Percentiles rank a stretch among this genome's conserved stretches.
These are phyloP conservation scores for Phytomonas sp. DNA, from an alignment of 208 protist genomes.

Conservation along the genomic window DNA sequence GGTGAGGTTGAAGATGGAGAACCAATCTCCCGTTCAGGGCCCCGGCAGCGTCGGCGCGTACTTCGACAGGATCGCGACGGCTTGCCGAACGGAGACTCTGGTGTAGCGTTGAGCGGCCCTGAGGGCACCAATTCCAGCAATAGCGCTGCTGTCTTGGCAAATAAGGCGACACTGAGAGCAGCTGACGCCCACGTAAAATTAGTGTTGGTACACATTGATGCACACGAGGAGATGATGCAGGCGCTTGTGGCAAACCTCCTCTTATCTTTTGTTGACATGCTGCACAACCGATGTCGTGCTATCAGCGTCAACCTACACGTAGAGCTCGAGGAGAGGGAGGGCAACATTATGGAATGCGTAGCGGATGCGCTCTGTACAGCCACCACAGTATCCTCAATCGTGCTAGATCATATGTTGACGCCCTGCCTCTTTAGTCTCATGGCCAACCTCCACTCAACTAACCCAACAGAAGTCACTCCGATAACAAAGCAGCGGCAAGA, in stretches of 20 bases:
- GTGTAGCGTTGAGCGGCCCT: not conserved
- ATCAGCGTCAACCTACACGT: conserved; percentile 28
- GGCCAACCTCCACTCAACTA: conserved; percentile 24
- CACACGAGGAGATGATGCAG: conserved; percentile 67
- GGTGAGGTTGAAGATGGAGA: not conserved
- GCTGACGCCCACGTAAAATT: conserved; percentile 47
- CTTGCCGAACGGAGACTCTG: not conserved
- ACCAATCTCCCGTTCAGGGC: not conserved
- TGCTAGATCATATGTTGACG: conserved; percentile 54
- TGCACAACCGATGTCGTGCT: conserved; percentile 51
- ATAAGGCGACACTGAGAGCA: conserved; percentile 49
- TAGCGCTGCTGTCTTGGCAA: conserved; percentile 15
- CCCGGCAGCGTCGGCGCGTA: conserved; percentile 13
- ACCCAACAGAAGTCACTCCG: conserved; percentile 9
- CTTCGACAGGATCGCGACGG: conserved; percentile 15
- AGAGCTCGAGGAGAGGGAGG: conserved; percentile 25
- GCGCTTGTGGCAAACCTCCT: conserved; percentile 57
- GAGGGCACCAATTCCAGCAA: not conserved
- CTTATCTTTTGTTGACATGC: conserved; percentile 63
- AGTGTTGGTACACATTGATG: conserved; percentile 55
- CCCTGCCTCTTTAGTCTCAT: conserved; percentile 67
- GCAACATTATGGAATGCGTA: conserved; percentile 69
- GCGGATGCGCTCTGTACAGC: conserved; percentile 70
- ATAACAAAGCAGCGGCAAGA: conserved; percentile 20
- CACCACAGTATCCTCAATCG: conserved; percentile 49